Conservation (phyloP, 1,284 basidiomycete species). For the Apiotrichum veenhuisii region DNA sequence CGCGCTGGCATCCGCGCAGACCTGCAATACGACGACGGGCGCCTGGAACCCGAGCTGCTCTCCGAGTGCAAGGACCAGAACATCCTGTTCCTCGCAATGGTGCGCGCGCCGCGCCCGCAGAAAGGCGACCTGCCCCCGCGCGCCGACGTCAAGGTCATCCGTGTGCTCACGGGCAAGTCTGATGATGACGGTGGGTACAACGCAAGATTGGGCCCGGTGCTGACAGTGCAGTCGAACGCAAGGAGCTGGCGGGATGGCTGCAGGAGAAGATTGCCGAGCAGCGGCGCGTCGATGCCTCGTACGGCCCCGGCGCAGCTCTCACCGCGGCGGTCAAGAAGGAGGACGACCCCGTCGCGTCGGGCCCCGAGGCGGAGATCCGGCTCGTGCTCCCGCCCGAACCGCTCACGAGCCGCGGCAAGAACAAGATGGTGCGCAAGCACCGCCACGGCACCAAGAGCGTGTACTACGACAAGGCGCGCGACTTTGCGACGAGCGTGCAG, state of each 20-base stretch:
- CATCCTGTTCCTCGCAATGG: conserved; percentile 48
- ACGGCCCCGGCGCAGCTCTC: conserved; percentile 30
- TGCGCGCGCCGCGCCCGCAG: conserved; percentile 28
- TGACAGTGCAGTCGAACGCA: conserved; percentile 34
- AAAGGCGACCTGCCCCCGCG: conserved; percentile 1
- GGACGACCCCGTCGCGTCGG: neutral
- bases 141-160: conserved; percentile 43
- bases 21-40: conserved; percentile 54
- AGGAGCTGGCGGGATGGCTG: conserved; percentile 42
- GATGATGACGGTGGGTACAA: conserved; percentile 43
- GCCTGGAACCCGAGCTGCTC: conserved; percentile 40
- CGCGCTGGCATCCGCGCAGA: conserved; percentile 55
- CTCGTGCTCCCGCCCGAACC: conserved; percentile 47
- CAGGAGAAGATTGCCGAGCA: conserved; percentile 44
- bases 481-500: conserved; percentile 35
- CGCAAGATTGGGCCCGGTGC: neutral
- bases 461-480: conserved; percentile 45
- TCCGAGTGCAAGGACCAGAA: conserved; percentile 49
- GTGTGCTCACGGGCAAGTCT: conserved; percentile 18
- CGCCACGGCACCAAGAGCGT: conserved; percentile 46
- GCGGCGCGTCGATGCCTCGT: conserved; percentile 43
- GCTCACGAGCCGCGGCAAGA: conserved; percentile 29
- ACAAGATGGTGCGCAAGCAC: conserved; percentile 36
- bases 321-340: conserved; percentile 16
- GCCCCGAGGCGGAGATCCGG: conserved; percentile 35